Evolutionary conservation across 2,329 filamentous ascomycete species (phyloP), one percentile per base, ranked within the genome.

Genomic region (Exophiala aquamarina): DNA sequence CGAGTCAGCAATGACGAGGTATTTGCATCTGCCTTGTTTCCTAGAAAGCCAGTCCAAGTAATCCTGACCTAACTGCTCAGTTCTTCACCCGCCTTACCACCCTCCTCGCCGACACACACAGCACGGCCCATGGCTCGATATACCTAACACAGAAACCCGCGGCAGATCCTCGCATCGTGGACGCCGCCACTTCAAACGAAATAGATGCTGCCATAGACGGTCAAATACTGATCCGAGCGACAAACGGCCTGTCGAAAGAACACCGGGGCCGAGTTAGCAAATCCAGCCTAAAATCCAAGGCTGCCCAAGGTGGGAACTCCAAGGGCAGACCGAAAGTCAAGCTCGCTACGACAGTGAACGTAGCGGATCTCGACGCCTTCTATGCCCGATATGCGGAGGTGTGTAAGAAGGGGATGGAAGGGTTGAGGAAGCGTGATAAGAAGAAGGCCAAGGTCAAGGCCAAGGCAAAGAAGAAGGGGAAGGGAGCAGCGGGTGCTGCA

Each of bases 351-450:
- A 69, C 95, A 0, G 90, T 97, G 1, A 77, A 86, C 45, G 81
- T 86, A 1, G 81, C 84, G 48, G 81, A 86, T 4, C 67, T 97
- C 9, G 90, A 94, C 44, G 73, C 67, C 0, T 98, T 98, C 64
- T 98, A 90, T 66, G 72, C 75, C 21, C 78, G 81, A 41, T 98
- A 97, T 71, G 91, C 90, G 17, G 93, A 97, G 58, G 78, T 90
- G 3, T 96, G 91, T 71, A 96, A 95, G 73, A 74, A 78, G 0
- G 89, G 90, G 4, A 96, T 97, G 90, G 77, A 80, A 39, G 84
- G 85, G 6, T 66, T 98, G 70, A 97, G 95, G 81, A 95, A 95
- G 65, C 79, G 93, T 59, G 92, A 97, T 70, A 81, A 90, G 63
- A 95, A 86, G 69, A 92, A 89, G 77, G 83, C 84, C 58, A 87